These are phyloP conservation scores for Salix arbutifolia DNA, from an alignment of 345 rosid species.

Conservation along the genomic window DNA sequence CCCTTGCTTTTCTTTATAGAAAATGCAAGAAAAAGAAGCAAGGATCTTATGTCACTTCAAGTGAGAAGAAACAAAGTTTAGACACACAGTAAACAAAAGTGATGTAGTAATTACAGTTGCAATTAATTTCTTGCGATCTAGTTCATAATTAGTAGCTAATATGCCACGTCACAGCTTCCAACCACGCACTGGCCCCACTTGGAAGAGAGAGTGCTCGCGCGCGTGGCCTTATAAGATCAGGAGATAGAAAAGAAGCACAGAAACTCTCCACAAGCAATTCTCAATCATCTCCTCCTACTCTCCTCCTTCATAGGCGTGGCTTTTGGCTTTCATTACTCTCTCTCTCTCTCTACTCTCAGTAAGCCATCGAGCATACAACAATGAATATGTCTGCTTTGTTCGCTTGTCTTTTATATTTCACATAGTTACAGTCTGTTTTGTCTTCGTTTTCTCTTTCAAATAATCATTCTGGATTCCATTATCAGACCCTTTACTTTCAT, in stretches of 20 bases:
- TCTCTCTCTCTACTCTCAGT: conserved; percentile 4
- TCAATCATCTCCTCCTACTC: conserved; percentile 8
- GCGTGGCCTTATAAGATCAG: conserved; percentile 32
- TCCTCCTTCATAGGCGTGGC: conserved; percentile 46
- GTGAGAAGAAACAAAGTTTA: conserved; percentile 9
- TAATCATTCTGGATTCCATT: conserved; percentile 24
- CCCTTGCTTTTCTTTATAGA: conserved; percentile 19
- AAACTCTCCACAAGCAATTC: conserved; percentile 10
- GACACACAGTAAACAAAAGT: not conserved
- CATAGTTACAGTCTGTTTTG: conserved; percentile 26
- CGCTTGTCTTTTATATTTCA: conserved; percentile 9
- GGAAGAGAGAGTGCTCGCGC: conserved; percentile 6
- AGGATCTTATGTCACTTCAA: conserved; percentile 57
- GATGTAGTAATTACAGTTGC: not conserved
- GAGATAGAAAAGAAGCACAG: conserved; percentile 7
- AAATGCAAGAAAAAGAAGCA: conserved; percentile 38
- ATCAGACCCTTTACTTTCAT: conserved; percentile 4
- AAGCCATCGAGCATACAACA: conserved; percentile 33
- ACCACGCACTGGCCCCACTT: conserved; percentile 28
- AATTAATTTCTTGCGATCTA: not conserved
- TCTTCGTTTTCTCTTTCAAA: conserved; percentile 14
- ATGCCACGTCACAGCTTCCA: conserved; percentile 32
- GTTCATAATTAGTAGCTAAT: conserved; percentile 6
- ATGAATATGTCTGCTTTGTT: conserved; percentile 38
- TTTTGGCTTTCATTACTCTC: conserved; percentile 50